Percentiles rank a stretch among this genome's conserved stretches.
These are phyloP conservation scores for Coniochaeta pulveracea DNA, from an alignment of 2,329 filamentous ascomycete species.

Conservation along the genomic window DNA sequence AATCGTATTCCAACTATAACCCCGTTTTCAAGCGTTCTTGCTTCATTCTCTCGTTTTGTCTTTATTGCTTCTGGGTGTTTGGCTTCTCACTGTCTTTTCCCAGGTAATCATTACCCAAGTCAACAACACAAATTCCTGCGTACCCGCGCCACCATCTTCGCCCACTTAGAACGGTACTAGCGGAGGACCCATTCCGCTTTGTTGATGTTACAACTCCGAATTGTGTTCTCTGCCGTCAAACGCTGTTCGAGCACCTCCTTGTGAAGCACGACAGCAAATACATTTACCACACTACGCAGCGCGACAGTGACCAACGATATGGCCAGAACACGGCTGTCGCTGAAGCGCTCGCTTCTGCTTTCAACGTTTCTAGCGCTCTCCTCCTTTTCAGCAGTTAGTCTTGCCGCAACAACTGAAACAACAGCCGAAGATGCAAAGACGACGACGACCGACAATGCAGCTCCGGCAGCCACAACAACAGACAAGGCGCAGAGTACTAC, in stretches of 20 bases:
- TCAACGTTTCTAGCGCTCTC: conserved; percentile 15
- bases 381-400: conserved; percentile 13
- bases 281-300: not conserved
- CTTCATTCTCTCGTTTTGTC: no score
- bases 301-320: conserved; percentile 11
- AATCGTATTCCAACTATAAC: no score
- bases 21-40: no score
- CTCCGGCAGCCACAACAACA: not conserved
- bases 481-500: conserved; percentile 4
- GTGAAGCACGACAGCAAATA: not conserved
- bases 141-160: no score
- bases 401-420: conserved; percentile 12
- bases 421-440: conserved; percentile 4
- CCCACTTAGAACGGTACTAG: no score
- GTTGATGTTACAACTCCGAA: no score
- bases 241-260: not conserved
- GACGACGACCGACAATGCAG: conserved; percentile 1
- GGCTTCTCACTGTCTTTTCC: no score
- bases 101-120: no score
- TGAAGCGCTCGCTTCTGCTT: conserved; percentile 21
- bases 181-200: no score
- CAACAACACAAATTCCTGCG: no score
- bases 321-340: conserved; percentile 16
- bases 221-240: no score
- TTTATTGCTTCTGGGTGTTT: no score